phyloP scores from a whole-genome alignment of 2,329 filamentous ascomycete species.

The Penicillium sp. region DNA sequence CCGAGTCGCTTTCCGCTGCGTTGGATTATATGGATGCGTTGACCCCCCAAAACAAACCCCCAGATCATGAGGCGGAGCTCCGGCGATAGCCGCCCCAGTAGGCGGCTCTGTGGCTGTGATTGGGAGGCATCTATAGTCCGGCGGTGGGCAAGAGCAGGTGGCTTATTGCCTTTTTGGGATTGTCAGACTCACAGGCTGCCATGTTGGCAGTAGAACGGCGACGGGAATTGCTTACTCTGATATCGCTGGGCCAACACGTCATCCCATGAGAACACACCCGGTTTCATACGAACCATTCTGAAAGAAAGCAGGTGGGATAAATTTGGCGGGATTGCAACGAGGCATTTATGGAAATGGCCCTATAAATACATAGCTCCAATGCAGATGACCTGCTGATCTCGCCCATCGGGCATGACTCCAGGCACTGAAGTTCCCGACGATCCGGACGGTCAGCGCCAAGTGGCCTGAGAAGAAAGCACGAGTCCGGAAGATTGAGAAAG shows the following conservation, averaged over 20 bases:
- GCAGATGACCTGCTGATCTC: conserved; percentile 14
- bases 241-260: conserved; percentile 44
- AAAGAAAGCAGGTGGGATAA: not conserved
- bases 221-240: conserved; percentile 33
- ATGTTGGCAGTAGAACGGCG: not conserved
- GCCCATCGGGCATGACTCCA: conserved; percentile 3
- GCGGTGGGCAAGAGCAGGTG: conserved; percentile 22
- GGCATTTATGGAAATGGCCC: not conserved
- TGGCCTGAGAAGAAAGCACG: not conserved
- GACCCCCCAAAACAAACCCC: conserved; percentile 34
- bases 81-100: conserved; percentile 36
- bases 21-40: conserved; percentile 41
- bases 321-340: not conserved
- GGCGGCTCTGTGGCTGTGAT: conserved; percentile 28
- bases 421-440: conserved; percentile 15
- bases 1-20: conserved; percentile 33
- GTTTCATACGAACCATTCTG: conserved; percentile 37
- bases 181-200: conserved; percentile 1
- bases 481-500: not conserved
- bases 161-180: conserved; percentile 30
- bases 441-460: conserved; percentile 11
- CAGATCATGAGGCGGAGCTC: conserved; percentile 42
- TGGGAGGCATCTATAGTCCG: conserved; percentile 12
- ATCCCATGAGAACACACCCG: conserved; percentile 44
- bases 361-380: conserved; percentile 4